Base-by-base conservation (phyloP, 2,329 filamentous ascomycete genomes). In the Colletotrichum lini region DNA sequence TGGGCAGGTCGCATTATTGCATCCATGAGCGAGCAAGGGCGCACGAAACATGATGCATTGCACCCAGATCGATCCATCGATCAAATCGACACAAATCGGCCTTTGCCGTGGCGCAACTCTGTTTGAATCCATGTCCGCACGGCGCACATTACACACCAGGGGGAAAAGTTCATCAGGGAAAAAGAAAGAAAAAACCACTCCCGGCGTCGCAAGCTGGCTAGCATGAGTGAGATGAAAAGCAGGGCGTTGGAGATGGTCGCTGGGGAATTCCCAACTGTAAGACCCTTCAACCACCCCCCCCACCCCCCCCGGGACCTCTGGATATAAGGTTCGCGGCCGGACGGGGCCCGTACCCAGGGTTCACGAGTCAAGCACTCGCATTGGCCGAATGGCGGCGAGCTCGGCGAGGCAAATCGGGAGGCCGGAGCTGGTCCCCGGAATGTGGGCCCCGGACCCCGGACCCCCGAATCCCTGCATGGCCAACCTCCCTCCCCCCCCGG, bases 301-400 rank as follows among this genome's bases (percentile, higher is more conserved):
- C n/a, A n/a, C n/a, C n/a, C 30, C 30, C 30, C 30, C 30, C 30
- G 5, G 30, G 30, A 30, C 30, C 30, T 8, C 30, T 30, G 30
- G 30, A 18, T 44, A 38, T 61, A 61, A 44, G 47, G 57, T 65
- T 69, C 66, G 23, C 66, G 54, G 54, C 35, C 44, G 6, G 30
- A 8, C 63, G 30, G 42, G 23, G 60, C 63, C 67, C 30, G 44
- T 21, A 18, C 8, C 49, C 50, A 61, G 67, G 62, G 56, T 38
- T 60, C 49, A 50, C 57, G 67, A 70, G 63, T 70, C 67, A 70
- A 52, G 56, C 16, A 8, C 49, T 9, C 26, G 35, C 47, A 13
- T 30, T 23, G 56, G 35, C 30, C 23, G 42, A 44, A 18, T 15
- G 15, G 44, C 44, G 58, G 15, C 45, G 30, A 68, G 44, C 57